Conservation (phyloP, 371 early-diverging fungal genomes). For the Apophysomyces variabilis region DNA sequence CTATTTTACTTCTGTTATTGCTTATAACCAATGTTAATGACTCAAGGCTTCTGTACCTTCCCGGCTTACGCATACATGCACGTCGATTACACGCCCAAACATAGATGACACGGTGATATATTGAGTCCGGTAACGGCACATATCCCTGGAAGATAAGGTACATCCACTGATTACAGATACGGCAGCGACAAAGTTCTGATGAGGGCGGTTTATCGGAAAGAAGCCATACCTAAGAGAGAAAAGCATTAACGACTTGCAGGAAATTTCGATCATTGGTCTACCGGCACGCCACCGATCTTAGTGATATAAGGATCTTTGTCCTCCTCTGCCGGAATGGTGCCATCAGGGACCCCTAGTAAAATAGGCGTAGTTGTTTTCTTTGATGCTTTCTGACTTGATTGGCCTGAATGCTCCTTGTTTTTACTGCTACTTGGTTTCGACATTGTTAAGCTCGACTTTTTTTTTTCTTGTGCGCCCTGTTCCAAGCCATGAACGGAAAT, state of each 20-base stretch:
- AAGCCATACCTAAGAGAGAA: constrained; percentile 47
- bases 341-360: constrained; percentile 72
- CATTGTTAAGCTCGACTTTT: not conserved
- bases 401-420: not conserved
- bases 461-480: constrained; percentile 12
- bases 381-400: not conserved
- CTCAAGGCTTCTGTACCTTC: constrained; percentile 51
- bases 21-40: constrained; percentile 12
- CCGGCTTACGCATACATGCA: constrained; percentile 69
- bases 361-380: constrained; percentile 32
- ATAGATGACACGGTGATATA: constrained; percentile 78
- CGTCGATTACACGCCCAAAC: constrained; percentile 80
- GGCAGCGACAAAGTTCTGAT: constrained; percentile 26
- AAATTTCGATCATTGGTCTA: constrained; percentile 25
- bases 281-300: constrained; percentile 76
- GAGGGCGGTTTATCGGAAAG: constrained; percentile 29
- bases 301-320: constrained; percentile 68
- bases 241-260: not conserved
- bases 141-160: constrained; percentile 74
- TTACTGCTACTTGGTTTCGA: constrained; percentile 9
- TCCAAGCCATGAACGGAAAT: not conserved
- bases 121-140: constrained; percentile 73
- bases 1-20: constrained; percentile 29
- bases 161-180: constrained; percentile 60
- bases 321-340: constrained; percentile 47